These are phyloP conservation scores for Pugionium cornutum DNA, from an alignment of 345 rosid genomes.

Conservation along the genomic window DNA sequence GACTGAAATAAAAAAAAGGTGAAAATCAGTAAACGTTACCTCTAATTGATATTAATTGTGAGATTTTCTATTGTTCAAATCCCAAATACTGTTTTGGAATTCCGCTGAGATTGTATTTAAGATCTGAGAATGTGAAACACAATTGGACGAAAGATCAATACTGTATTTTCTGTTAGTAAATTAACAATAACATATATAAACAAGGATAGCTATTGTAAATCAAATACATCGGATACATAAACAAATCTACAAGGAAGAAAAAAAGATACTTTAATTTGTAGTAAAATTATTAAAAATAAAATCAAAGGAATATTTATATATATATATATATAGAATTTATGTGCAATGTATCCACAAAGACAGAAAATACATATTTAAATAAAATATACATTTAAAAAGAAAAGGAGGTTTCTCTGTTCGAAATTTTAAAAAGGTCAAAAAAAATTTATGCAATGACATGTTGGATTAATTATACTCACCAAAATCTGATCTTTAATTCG, in stretches of 20 bases:
- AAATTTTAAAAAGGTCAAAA: background rate
- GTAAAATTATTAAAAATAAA: background rate
- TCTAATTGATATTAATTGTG: constrained; percentile 19
- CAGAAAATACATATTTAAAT: background rate
- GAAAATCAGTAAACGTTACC: constrained; percentile 19
- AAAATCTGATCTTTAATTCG: constrained; percentile 29
- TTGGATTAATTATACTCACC: constrained; percentile 16
- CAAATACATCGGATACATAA: background rate
- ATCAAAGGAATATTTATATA: background rate
- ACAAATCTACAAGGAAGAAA: background rate
- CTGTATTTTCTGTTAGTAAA: background rate
- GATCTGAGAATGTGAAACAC: constrained; percentile 28
- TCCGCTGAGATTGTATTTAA: constrained; percentile 14
- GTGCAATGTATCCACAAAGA: background rate
- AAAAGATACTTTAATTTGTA: background rate
- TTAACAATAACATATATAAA: background rate
- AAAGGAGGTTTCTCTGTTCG: background rate
- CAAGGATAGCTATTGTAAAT: constrained; percentile 3
- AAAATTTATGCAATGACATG: background rate
- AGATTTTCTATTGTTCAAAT: constrained; percentile 26
- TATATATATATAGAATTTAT: background rate
- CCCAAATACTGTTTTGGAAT: constrained; percentile 14
- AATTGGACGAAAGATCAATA: constrained; percentile 4
- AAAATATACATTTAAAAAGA: background rate
- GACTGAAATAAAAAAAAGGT: background rate